Evolutionary conservation across 2,329 filamentous ascomycete species (phyloP), one percentile per base, ranked within the genome.

Genomic region (Venturia asperata): DNA sequence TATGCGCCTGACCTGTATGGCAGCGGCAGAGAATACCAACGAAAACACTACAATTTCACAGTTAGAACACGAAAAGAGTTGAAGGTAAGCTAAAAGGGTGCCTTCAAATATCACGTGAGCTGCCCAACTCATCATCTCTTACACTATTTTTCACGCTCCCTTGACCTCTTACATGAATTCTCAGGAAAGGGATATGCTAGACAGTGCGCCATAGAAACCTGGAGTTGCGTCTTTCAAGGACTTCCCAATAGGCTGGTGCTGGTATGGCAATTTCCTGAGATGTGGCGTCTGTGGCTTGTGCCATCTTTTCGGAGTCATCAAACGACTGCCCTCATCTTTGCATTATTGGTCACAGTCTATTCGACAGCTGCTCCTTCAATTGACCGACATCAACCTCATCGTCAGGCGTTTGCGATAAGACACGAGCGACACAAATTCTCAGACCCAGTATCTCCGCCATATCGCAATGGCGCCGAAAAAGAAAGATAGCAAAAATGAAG

Each of bases 401-500:
- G 24, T 27, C 3, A 10, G 27, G 21, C 47, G 27, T 27, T 17
- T 10, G 27, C 24, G 24, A 30, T 15, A 13, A 15, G 9, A 3
- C 24, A 5, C 21, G 47, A 21, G 15, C 24, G 24, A 52, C 11
- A 27, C 3, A 52, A 13, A 24, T 13, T 6, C 47, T 6, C 24
- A 9, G 3, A 2, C 15, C 10, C 10, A 17, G 15, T 15, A 24
- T 27, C 9, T 27, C 2, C 21, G 5, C 6, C 30, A 37, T 7
- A 34, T 58, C 24, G 15, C 17, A 15, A 58, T 58, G 52, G 52
- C 52, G 52, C 52, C 52, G 9, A 58, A 58, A 37, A 58, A 58
- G 39, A 62, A 34, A 62, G 60, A 62, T 5, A 43, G 24, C 30
- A 39, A 30, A 24, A 42, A 63, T 17, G 60, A 65, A 61, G 52